Conservation (phyloP, 2,329 filamentous ascomycete species). For the Ilyonectria mors-panacis region DNA sequence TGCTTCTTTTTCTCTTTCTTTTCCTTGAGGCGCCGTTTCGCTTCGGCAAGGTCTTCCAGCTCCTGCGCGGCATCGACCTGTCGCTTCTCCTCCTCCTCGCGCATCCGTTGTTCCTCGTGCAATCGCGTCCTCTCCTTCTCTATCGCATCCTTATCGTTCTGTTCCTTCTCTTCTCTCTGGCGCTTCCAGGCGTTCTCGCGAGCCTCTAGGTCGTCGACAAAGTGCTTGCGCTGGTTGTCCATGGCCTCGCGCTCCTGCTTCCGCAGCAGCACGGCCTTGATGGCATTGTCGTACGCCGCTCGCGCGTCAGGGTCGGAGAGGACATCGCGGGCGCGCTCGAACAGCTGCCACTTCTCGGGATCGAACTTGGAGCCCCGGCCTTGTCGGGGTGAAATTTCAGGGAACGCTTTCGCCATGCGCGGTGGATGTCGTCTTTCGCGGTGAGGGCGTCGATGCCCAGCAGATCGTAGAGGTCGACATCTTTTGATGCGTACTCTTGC, state of each 20-base stretch:
- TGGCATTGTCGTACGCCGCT: constrained; percentile 82
- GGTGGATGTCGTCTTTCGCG: constrained; percentile 80
- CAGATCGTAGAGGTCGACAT: constrained; percentile 83
- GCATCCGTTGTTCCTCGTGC: constrained; percentile 55
- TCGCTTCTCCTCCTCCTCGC: constrained; percentile 55
- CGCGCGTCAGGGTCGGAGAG: constrained; percentile 80
- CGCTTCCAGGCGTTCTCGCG: constrained; percentile 78
- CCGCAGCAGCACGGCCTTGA: constrained; percentile 79
- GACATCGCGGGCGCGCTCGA: constrained; percentile 89
- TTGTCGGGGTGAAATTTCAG: constrained; percentile 97
- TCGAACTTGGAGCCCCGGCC: constrained; percentile 81
- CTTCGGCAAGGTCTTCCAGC: constrained; percentile 56
- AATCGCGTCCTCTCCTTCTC: constrained; percentile 56
- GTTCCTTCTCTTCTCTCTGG: constrained; percentile 65
- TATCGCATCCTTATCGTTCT: constrained; percentile 52
- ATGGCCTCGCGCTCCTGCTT: constrained; percentile 81
- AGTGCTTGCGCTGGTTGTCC: constrained; percentile 78
- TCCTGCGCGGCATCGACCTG: constrained; percentile 57
- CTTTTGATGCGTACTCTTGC: constrained; percentile 72
- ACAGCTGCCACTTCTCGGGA: constrained; percentile 85
- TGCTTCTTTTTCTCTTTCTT: constrained; percentile 59
- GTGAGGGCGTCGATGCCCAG: constrained; percentile 77
- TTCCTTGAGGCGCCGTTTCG: constrained; percentile 55
- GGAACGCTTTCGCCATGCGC: constrained; percentile 87
- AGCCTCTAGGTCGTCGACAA: constrained; percentile 89